Evolutionary conservation across 1,139 yeast genomes (phyloP), one percentile per base, ranked within the genome.

Genomic region (Arxiozyma heterogenica): DNA sequence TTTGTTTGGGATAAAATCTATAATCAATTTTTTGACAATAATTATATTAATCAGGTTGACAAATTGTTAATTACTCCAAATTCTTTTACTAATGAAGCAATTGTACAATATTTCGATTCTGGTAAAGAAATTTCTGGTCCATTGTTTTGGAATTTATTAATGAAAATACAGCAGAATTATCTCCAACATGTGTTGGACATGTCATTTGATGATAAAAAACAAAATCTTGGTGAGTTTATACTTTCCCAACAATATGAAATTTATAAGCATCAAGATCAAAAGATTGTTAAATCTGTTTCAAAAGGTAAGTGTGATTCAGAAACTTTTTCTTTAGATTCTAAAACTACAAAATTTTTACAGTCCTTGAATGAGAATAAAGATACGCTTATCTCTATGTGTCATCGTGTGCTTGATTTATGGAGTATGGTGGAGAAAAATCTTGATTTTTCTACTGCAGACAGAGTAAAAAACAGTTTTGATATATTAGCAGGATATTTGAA

Each of bases 51-150:
- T 18, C 55, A 57, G n/a, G 51, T 64, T 12, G 66, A 64, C 39
- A 42, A 56, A 1, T 57, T 62, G 15, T 52, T 64, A 8, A 50
- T 56, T 17, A 53, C 64, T 11, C 54, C 65, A 15, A 54, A 59
- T 17, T 61, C 64, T 8, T 62, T 61, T 43, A 59, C 61, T 15
- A 66, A 67, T 46, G 69, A 68, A 41, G 55, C 60, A 3, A 56
- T 67, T 47, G 67, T 67, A 4, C 62, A 64, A 27, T 68, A 69
- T 53, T 62, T 59, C 48, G 68, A 66, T 43, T 54, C 61, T 15
- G 61, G 61, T 22, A 52, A 63, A 38, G 71, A 69, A 54, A 56
- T 68, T 6, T 64, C 63, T 30, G 58, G 64, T 6, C 54, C 64
- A 3, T 47, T 61, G 15, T 64, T 68, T 50, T 57, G 61, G 23